Percentiles rank a stretch among this genome's conserved stretches.
These are phyloP conservation scores for Suhomyces bribrorum DNA, from an alignment of 1,139 yeast species.

Conservation along the genomic window DNA sequence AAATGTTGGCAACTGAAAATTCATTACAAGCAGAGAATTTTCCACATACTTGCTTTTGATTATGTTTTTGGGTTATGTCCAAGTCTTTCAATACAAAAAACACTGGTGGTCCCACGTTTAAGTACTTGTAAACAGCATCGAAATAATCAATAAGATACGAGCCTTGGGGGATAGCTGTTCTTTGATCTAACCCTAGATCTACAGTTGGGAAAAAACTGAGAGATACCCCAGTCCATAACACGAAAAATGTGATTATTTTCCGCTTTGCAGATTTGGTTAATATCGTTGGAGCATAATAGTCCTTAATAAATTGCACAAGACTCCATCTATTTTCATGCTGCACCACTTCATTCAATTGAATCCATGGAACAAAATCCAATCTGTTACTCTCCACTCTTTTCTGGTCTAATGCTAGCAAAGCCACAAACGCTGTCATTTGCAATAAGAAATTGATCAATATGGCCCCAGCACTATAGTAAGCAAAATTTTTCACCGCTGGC, in stretches of 20 bases:
- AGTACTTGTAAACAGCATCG: slow-evolving; percentile 67
- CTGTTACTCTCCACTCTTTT: slow-evolving; percentile 57
- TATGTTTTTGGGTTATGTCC: slow-evolving; percentile 58
- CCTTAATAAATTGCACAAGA: slow-evolving; percentile 27
- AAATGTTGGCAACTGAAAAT: slow-evolving; percentile 74
- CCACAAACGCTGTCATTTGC: slow-evolving; percentile 80
- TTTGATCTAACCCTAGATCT: slow-evolving; percentile 81
- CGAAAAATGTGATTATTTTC: slow-evolving; percentile 53
- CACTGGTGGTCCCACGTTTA: slow-evolving; percentile 90
- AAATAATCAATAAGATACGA: slow-evolving; percentile 83
- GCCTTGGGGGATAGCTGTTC: slow-evolving; percentile 80
- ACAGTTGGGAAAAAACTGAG: slow-evolving; percentile 68
- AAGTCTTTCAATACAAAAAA: slow-evolving; percentile 73
- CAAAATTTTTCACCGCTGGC: slow-evolving; percentile 97
- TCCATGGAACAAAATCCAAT: slow-evolving; percentile 60
- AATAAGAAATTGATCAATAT: slow-evolving; percentile 71
- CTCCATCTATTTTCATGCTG: slow-evolving; percentile 24
- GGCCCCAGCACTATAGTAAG: slow-evolving; percentile 87
- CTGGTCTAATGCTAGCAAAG: slow-evolving; percentile 72
- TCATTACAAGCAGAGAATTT: slow-evolving; percentile 81
- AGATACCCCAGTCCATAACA: slow-evolving; percentile 66
- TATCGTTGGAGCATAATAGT: slow-evolving; percentile 56
- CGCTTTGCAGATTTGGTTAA: slow-evolving; percentile 50
- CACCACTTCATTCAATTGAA: slow-evolving; percentile 18
- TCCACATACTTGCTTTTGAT: slow-evolving; percentile 82